A percentile compares a stretch with the other conserved stretches of the same genome.
These are phyloP conservation scores for Sclerotiophoma versabilis DNA, from an alignment of 2,329 filamentous ascomycete genomes.

Conservation along the genomic window DNA sequence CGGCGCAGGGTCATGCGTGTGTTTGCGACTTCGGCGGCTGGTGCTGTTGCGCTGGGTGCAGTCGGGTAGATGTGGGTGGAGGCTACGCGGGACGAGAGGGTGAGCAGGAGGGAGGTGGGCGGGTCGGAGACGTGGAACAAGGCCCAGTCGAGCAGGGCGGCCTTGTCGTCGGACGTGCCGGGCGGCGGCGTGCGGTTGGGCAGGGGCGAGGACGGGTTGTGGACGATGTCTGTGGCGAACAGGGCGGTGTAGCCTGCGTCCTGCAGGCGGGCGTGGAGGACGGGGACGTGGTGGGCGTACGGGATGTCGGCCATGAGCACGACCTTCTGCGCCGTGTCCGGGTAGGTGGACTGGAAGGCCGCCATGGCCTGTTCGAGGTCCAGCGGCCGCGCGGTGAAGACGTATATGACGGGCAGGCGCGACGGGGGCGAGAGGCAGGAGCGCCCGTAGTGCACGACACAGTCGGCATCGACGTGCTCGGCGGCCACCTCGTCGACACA, in stretches of 20 bases:
- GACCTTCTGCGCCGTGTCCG: constrained; percentile 67
- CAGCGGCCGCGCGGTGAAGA: constrained; percentile 80
- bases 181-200: constrained; percentile 79
- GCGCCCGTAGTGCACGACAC: constrained; percentile 92
- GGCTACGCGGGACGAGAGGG: constrained; percentile 81
- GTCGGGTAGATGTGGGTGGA: constrained; percentile 81
- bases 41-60: constrained; percentile 33
- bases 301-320: constrained; percentile 90
- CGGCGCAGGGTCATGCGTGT: constrained; percentile 73
- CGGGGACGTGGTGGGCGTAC: constrained; percentile 76
- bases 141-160: constrained; percentile 69
- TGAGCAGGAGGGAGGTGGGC: constrained; percentile 82
- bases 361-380: constrained; percentile 65
- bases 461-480: constrained; percentile 88
- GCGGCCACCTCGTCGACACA: constrained; percentile 97
- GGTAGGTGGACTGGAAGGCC: constrained; percentile 74
- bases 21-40: constrained; percentile 54
- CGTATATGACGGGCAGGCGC: constrained; percentile 84
- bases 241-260: constrained; percentile 73
- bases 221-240: constrained; percentile 73
- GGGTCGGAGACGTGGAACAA: constrained; percentile 87
- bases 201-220: constrained; percentile 79
- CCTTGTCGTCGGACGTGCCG: constrained; percentile 50
- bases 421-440: constrained; percentile 91
- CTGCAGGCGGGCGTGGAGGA: constrained; percentile 63